Base-by-base conservation (phyloP, 257 asterid genomes). In the Scutellaria minor region DNA sequence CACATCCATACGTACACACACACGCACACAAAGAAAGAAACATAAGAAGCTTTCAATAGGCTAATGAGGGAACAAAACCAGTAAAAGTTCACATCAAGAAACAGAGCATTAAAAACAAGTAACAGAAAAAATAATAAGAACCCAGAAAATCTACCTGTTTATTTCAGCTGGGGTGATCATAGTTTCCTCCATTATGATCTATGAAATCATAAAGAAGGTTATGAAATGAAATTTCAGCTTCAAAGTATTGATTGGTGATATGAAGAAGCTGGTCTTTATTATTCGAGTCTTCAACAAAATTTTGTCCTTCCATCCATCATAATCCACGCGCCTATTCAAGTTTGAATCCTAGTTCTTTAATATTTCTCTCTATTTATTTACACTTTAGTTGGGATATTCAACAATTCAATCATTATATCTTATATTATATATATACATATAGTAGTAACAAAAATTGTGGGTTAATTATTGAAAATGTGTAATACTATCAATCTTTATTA, bases 151-250 rank as follows among this genome's bases (percentile, higher is more conserved):
- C 9, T 53, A 83, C 87, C 84, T 73, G 73, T 37, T 62, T 2
- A 70, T 42, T 66, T 79, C 77, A 57, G 52, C 70, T 4, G 80
- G 66, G 75, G 37, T 8, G 81, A 55, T 66, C 56, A 63, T 68
- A 51, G 51, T 9, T 54, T 75, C 77, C 27, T 83, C 84, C 84
- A 79, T 77, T 51, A 18, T 50, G 74, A 74, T 78, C 75, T 64
- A 35, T 2, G 37, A n/a, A 41, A 42, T 47, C 54, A 45, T 12
- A 40, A 12, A 13, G 35, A 39, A 66, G 66, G 18, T 53, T 46
- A 46, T 57, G 5, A 7, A 20, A 18, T 42, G 10, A 64, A 50
- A 2, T 7, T 56, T 11, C 42, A 7, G 27, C 15, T 37, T n/a
- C 24, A 46, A 18, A 57, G 59, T 66, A 13, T 20, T n/a, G 10